A percentile compares a stretch with the other conserved stretches of the same genome.
phyloP scores from a whole-genome alignment of 1,139 yeast genomes.

The Pichia sp. region DNA sequence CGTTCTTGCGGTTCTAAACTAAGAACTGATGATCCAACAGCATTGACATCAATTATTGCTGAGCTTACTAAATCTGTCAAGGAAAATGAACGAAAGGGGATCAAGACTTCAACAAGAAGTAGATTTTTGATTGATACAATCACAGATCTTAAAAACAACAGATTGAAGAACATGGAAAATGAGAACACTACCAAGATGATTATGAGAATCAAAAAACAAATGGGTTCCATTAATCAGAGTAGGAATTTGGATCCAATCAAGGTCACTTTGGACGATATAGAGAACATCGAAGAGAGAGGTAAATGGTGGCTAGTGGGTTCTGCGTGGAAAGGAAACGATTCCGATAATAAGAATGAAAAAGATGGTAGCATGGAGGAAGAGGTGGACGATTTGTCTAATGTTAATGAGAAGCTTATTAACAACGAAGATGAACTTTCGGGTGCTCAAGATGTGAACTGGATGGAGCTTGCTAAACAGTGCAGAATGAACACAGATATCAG shows the following conservation, averaged over 20 bases:
- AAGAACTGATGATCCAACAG: constrained; percentile 82
- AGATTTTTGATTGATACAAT: constrained; percentile 82
- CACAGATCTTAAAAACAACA: constrained; percentile 79
- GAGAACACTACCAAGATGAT: constrained; percentile 40
- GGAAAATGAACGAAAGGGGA: constrained; percentile 32
- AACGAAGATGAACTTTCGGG: constrained; percentile 54
- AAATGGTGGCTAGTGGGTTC: constrained; percentile 99
- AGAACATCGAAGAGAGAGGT: constrained; percentile 67
- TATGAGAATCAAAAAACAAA: constrained; percentile 58
- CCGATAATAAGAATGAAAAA: constrained; percentile 13
- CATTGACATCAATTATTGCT: constrained; percentile 72
- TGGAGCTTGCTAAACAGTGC: constrained; percentile 75
- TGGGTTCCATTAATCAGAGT: constrained; percentile 44
- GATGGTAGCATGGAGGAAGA: neutral
- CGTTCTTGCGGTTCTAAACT: constrained; percentile 77
- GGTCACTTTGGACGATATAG: constrained; percentile 78
- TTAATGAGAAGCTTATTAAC: constrained; percentile 32
- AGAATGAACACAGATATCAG: constrained; percentile 95
- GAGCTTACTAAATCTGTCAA: constrained; percentile 42
- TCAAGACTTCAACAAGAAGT: constrained; percentile 54
- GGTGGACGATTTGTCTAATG: constrained; percentile 2
- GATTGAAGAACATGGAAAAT: constrained; percentile 48
- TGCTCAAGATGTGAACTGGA: constrained; percentile 68
- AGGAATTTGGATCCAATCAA: constrained; percentile 68
- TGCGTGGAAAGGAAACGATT: constrained; percentile 71